Base-by-base conservation (phyloP, 2,329 filamentous ascomycete species). In the Botryotinia narcissicola region DNA sequence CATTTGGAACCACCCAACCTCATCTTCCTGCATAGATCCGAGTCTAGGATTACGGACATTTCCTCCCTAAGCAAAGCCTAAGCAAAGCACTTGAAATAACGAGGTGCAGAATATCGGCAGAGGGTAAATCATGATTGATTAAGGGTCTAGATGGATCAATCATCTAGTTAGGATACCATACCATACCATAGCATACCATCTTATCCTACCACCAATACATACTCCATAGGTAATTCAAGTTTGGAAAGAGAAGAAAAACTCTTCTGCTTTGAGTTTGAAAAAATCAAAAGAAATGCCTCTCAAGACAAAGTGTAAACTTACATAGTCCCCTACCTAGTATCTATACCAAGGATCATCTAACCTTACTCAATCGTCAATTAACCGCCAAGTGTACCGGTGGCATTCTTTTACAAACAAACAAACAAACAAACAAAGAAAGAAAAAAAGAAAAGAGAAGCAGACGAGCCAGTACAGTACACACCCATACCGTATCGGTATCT, bases 21-120 rank as follows among this genome's bases (percentile, higher is more conserved):
- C 25, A 42, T 37, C 16, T n/a, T n/a, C n/a, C 60, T 62, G 60
- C 60, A 62, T 12, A 62, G 60, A 62, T 62, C 60, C 60, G 60
- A 62, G 60, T 62, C 60, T n/a, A 42, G 60, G 60, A 62, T 62
- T 62, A 29, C 51, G 25, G 51, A 0, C 51, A 29, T 54, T 54
- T 54, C 51, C 48, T n/a, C 1, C 22, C 20, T 22, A 10, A 46
- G 44, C 20, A 25, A 22, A 48, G 46, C 22, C 20, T 22, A 10
- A 46, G 20, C 20, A 25, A 22, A 48, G 46, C 46, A 25, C 48
- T 51, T 51, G 48, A 51, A 51, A 51, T 51, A 51, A n/a, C 10
- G 22, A n/a, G 51, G 51, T 54, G 51, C 51, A 54, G 12, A 54
- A 29, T 16, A 54, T 54, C 51, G 51, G 51, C 25, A 54, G n/a